A percentile compares a stretch with the other conserved stretches of the same genome.
phyloP scores from a whole-genome alignment of 108 stramenopile species.

The Fistulifera pelliculosa region DNA sequence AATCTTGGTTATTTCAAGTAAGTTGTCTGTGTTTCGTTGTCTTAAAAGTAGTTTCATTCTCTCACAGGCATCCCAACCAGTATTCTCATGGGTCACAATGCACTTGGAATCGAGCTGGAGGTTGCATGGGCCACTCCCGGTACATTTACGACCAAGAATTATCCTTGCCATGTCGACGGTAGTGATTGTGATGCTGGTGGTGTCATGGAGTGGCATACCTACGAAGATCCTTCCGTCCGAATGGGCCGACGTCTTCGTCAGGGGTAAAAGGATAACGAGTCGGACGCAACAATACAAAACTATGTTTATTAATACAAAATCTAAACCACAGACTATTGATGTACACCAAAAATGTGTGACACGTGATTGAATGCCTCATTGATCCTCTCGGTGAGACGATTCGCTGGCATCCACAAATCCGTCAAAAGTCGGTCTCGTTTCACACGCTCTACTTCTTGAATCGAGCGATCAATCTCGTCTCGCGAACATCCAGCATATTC shows the following conservation, averaged over 20 bases:
- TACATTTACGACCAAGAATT: constrained; percentile 42
- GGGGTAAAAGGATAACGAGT: too few relatives aligned
- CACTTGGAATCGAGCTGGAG: constrained; percentile 76
- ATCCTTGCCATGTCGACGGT: constrained; percentile 55
- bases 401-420: constrained; percentile 23
- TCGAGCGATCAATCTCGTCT: constrained; percentile 24
- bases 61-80: constrained; percentile 1
- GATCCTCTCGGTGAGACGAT: constrained; percentile 22
- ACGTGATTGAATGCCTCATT: constrained; percentile 11
- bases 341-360: too few relatives aligned
- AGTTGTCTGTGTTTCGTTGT: too few relatives aligned
- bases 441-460: constrained; percentile 32
- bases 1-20: constrained; percentile 37
- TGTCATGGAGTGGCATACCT: too few relatives aligned
- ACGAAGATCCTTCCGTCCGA: too few relatives aligned
- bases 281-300: too few relatives aligned
- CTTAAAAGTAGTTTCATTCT: too few relatives aligned
- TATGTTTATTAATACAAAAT: too few relatives aligned
- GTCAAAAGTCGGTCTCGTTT: constrained; percentile 33
- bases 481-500: constrained; percentile 33
- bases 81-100: constrained; percentile 65
- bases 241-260: too few relatives aligned
- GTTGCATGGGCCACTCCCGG: constrained; percentile 76
- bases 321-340: too few relatives aligned
- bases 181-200: constrained; percentile 18